Percentiles rank a stretch among this genome's conserved stretches.
Evolutionary conservation across 202 grass and related monocot genomes (phyloP).

Genomic region (Schoenoplectus triqueter): DNA sequence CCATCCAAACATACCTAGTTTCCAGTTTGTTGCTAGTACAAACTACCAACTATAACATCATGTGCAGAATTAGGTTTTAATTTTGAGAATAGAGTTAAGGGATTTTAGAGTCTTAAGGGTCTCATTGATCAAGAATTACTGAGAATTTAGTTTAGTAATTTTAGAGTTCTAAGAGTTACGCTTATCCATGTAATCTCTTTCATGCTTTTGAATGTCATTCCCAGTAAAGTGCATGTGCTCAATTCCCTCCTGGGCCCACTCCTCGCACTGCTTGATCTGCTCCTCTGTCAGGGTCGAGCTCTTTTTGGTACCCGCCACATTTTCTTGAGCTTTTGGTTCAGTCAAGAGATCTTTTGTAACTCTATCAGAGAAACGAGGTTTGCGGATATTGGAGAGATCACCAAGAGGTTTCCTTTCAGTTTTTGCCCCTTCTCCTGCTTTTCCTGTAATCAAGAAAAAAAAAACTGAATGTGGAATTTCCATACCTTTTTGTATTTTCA

Average conservation of each 20-base stretch:
- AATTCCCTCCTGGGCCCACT: conserved; percentile 32
- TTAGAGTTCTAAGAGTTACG: conserved; percentile 20
- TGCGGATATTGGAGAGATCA: conserved; percentile 38
- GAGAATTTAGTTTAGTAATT: conserved; percentile 12
- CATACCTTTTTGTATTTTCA: background rate
- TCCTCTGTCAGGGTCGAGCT: conserved; percentile 17
- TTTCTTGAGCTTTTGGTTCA: conserved; percentile 24
- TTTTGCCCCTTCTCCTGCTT: conserved; percentile 20
- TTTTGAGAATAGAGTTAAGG: background rate
- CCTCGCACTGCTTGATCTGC: conserved; percentile 37
- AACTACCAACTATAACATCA: background rate
- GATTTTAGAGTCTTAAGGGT: background rate
- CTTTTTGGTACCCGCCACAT: background rate
- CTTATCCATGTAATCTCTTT: conserved; percentile 30
- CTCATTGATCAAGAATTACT: conserved; percentile 1
- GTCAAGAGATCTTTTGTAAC: background rate
- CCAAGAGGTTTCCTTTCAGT: conserved; percentile 28
- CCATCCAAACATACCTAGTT: background rate
- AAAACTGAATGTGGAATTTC: background rate
- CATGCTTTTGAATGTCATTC: conserved; percentile 27
- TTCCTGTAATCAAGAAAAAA: conserved; percentile 35
- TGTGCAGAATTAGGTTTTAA: background rate
- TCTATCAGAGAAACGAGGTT: conserved; percentile 12
- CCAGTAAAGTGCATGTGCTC: conserved; percentile 31
- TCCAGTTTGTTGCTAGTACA: background rate